Base-by-base conservation (phyloP, 2,329 filamentous ascomycete genomes). In the Zasmidium citrigriseum region DNA sequence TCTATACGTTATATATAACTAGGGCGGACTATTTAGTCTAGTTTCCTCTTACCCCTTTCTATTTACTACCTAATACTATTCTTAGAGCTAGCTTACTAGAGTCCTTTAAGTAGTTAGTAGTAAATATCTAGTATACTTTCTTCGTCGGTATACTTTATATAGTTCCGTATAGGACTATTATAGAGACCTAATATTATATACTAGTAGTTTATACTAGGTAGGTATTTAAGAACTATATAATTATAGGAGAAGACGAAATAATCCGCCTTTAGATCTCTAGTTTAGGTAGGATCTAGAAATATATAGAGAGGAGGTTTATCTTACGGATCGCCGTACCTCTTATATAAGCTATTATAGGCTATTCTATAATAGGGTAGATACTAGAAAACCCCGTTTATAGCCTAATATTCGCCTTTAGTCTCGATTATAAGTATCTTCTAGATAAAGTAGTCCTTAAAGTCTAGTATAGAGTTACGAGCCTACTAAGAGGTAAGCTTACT, bases 341-440 rank as follows among this genome's bases (percentile, higher is more conserved):
- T 80, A 69, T 87, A 86, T 20, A 88, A 69, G 54, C 80, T 80
- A 14, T 78, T 76, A 21, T 73, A 78, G 0, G 86, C 80, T 2
- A 82, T 86, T 4, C 84, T 85, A 64, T 86, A 89, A 4, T 82
- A 71, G 11, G 77, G 79, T 1, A 85, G 72, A 10, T 80, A 72
- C 5, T 74, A 62, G 62, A 86, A 89, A 0, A 67, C 67, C 1
- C 86, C 86, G 2, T 67, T 68, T 10, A 87, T 10, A 21, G 73
- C 73, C 7, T 54, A 4, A 18, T 47, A 29, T 27, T 27, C 2
- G n/a, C 27, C 61, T 14, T 71, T 64, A 2, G 72, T 59, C 14
- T 73, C 64, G 2, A 87, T 68, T 1, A 70, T 57, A 2, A 86
- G 69, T 1, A 68, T 59, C 4, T 72, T 68, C 67, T 78, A 82